Percentiles rank a stretch among this genome's conserved stretches.
phyloP scores from a whole-genome alignment of 495 filamentous ascomycete species.

The Emericellopsis terricola region DNA sequence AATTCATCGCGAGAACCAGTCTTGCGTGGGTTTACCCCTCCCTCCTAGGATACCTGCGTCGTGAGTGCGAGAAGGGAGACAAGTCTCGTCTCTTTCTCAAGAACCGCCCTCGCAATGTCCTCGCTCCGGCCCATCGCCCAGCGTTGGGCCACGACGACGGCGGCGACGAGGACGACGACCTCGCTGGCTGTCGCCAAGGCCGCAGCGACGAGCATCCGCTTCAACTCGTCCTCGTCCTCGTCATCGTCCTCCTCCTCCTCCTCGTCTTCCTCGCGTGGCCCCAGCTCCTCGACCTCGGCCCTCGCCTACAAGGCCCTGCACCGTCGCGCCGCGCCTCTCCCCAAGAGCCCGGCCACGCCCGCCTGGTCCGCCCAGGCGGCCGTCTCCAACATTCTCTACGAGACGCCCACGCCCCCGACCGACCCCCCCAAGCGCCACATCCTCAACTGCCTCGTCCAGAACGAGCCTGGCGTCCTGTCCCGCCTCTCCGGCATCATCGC shows the following conservation, averaged over 20 bases:
- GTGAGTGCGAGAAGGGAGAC: too few relatives aligned
- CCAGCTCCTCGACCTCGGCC: conserved; percentile 66
- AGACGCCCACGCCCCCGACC: conserved; percentile 72
- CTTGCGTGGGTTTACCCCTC: too few relatives aligned
- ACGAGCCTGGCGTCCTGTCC: conserved; percentile 92
- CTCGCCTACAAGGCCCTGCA: conserved; percentile 96
- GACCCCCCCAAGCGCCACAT: conserved; percentile 84
- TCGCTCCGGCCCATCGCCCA: not conserved
- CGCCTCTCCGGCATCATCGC: conserved; percentile 93
- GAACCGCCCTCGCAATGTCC: not conserved
- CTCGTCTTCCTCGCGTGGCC: too few relatives aligned
- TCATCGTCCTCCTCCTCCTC: too few relatives aligned
- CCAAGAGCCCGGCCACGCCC: conserved; percentile 51
- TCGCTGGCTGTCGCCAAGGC: not conserved
- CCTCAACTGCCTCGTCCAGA: conserved; percentile 96
- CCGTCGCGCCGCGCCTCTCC: conserved; percentile 68
- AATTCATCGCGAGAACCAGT: too few relatives aligned
- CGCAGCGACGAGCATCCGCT: not conserved
- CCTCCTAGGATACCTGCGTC: too few relatives aligned
- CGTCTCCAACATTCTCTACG: conserved; percentile 95
- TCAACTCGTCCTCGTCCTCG: not conserved
- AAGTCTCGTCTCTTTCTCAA: too few relatives aligned
- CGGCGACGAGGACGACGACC: too few relatives aligned
- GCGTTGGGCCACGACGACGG: not conserved
- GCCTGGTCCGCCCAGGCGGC: conserved; percentile 89